These are phyloP conservation scores for Croton setiger DNA, from an alignment of 441 rosid species.

Conservation along the genomic window DNA sequence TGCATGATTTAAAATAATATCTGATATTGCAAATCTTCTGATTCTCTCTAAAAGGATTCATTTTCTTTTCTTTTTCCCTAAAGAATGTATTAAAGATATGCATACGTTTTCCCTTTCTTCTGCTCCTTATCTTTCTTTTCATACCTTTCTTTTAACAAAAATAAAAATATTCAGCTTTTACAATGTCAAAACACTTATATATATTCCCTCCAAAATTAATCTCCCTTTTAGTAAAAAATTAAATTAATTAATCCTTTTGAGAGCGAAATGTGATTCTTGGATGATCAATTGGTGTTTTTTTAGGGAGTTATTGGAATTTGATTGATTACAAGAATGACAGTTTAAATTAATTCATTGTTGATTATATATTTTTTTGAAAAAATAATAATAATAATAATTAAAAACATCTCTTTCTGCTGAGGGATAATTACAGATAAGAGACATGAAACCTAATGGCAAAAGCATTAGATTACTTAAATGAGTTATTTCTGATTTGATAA, in stretches of 20 bases:
- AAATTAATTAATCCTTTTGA: constrained; percentile 15
- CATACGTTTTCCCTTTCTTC: constrained; percentile 21
- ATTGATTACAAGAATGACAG: constrained; percentile 21
- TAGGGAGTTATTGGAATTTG: no score
- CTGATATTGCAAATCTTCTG: constrained; percentile 24
- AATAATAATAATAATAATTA: no score
- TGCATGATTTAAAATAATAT: constrained; percentile 23
- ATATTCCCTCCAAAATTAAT: constrained; percentile 22
- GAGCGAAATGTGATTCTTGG: background rate
- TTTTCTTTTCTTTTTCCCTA: constrained; percentile 20
- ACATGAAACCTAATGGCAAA: constrained; percentile 18
- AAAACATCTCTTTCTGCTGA: constrained; percentile 19
- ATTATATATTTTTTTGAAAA: no score
- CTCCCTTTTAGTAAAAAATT: constrained; percentile 22
- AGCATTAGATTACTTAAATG: constrained; percentile 28
- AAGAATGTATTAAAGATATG: constrained; percentile 13
- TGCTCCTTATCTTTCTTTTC: constrained; percentile 18
- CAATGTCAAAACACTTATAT: background rate
- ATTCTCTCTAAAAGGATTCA: constrained; percentile 24
- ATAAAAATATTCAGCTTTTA: no score
- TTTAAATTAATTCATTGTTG: no score
- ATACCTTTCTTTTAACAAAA: background rate
- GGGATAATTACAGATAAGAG: constrained; percentile 22
- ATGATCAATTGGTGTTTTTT: background rate
- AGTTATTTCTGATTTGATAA: constrained; percentile 31